Percentiles rank a stretch among this genome's conserved stretches.
Conservation (phyloP, 805 yeast genomes). For the Yamadazyma sp. region DNA sequence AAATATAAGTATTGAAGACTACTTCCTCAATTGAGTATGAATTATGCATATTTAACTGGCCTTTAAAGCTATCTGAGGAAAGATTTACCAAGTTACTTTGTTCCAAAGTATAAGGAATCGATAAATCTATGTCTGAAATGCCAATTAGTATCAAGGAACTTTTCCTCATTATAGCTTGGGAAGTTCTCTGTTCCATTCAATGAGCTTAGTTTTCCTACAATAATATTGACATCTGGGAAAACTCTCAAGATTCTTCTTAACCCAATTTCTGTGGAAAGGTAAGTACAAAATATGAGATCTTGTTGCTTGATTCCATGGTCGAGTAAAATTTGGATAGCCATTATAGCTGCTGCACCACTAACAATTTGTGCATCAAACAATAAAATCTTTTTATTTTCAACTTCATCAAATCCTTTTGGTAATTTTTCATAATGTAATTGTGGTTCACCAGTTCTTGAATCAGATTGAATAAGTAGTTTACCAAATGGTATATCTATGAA, state of each 20-base stretch:
- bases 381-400: slow-evolving; percentile 44
- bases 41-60: too few relatives aligned
- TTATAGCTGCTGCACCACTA: slow-evolving; percentile 90
- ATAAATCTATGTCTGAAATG: slow-evolving; percentile 67
- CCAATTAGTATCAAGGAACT: slow-evolving; percentile 49
- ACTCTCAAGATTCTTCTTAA: slow-evolving; percentile 69
- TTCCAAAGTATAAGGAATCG: slow-evolving; percentile 78
- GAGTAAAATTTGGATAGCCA: slow-evolving; percentile 85
- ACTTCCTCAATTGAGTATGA: too few relatives aligned
- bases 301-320: slow-evolving; percentile 70
- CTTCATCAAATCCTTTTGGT: slow-evolving; percentile 39
- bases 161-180: slow-evolving; percentile 29
- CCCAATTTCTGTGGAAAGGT: slow-evolving; percentile 77
- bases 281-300: slow-evolving; percentile 66
- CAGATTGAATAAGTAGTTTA: slow-evolving; percentile 82
- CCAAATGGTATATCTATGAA: slow-evolving; percentile 81
- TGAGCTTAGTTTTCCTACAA: slow-evolving; percentile 63
- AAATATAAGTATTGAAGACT: too few relatives aligned
- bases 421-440: slow-evolving; percentile 78
- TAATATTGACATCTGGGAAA: slow-evolving; percentile 65
- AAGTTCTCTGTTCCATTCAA: slow-evolving; percentile 21
- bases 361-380: slow-evolving; percentile 84
- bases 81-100: slow-evolving; percentile 29
- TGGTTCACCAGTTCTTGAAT: slow-evolving; percentile 89
- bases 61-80: too few relatives aligned